Base-by-base conservation (phyloP, 148 eudicot genomes). In the Tetragonia tetragonoides region DNA sequence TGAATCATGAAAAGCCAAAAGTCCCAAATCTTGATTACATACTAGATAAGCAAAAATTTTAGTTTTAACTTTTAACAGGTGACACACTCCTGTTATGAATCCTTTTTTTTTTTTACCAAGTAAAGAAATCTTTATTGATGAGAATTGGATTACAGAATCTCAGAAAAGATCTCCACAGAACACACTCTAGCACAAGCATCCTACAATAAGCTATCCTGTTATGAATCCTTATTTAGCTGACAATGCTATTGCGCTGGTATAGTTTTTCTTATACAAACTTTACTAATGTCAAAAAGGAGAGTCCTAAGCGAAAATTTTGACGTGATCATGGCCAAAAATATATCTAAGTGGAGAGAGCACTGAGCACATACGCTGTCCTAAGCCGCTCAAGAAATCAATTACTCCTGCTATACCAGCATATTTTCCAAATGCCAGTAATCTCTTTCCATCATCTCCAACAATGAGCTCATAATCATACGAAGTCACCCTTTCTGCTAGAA, bases 401-500 rank as follows among this genome's bases (percentile, higher is more conserved):
- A 91, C 80, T 83, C 99, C 99, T 74, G 99, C 97, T 90, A 94
- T 87, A 61, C 99, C 99, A 77, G 99, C 99, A 85, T 85, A 93
- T 73, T 86, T 90, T 70, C 99, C 99, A 80, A 96, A 96, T 37
- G 99, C 95, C 47, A 96, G 87, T 78, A 96, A 83, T 81, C 99
- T 86, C 78, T 86, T 89, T 53, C 99, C 98, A 70, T 87, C 70
- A 70, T 96, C 95, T 70, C 90, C 98, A 85, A 88, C 91, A 68
- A 96, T 96, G 78, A 93, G 99, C 85, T 96, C 99, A 81, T 96
- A 96, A 79, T 96, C 99, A 81, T 88, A 96, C 85, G 91, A 80
- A 39, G 99, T 87, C 21, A 91, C 93, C 81, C 87, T 86, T 82
- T 93, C 95, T 39, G 87, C 89, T 83, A 91, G 76, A 65, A 96